Evolutionary conservation across 805 yeast species (phyloP).

Genomic region (Metschnikowia proteae): DNA sequence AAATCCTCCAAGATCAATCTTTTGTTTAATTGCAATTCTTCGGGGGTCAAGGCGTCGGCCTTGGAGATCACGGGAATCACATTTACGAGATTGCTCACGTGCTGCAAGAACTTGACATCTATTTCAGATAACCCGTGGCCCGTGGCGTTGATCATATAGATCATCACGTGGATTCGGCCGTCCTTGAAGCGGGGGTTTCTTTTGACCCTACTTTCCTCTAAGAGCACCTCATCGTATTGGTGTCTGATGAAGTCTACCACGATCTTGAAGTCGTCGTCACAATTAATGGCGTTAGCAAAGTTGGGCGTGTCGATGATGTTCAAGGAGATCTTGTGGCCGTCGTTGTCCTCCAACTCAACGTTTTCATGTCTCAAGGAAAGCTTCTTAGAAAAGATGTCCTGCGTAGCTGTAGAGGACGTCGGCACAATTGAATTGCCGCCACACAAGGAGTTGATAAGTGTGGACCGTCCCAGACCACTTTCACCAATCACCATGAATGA

Average conservation of each 20-base stretch:
- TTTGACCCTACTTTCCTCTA: slow-evolving; percentile 77
- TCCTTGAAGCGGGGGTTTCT: slow-evolving; percentile 84
- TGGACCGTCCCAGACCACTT: slow-evolving; percentile 86
- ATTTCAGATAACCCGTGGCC: slow-evolving; percentile 43
- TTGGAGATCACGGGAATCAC: slow-evolving; percentile 43
- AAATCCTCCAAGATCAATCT: slow-evolving; percentile 73
- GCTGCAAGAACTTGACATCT: slow-evolving; percentile 40
- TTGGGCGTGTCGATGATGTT: slow-evolving; percentile 82
- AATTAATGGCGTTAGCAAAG: slow-evolving; percentile 71
- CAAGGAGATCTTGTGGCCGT: slow-evolving; percentile 75
- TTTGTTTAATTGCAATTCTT: slow-evolving; percentile 62
- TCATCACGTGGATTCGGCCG: slow-evolving; percentile 68
- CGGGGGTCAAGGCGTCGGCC: slow-evolving; percentile 40
- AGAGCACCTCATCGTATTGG: slow-evolving; percentile 76
- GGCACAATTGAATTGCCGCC: slow-evolving; percentile 79
- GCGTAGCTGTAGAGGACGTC: slow-evolving; percentile 57
- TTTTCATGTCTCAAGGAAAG: slow-evolving; percentile 70
- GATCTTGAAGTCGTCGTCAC: slow-evolving; percentile 61
- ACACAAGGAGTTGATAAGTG: slow-evolving; percentile 86
- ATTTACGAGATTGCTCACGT: slow-evolving; percentile 41
- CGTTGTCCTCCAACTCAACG: slow-evolving; percentile 83
- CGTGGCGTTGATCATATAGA: slow-evolving; percentile 44
- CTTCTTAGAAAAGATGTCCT: slow-evolving; percentile 46
- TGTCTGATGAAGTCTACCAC: slow-evolving; percentile 77
- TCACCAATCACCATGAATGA: slow-evolving; percentile 85